These are phyloP conservation scores for Salmacisia buchloeana DNA, from an alignment of 1,284 basidiomycete genomes.

Conservation along the genomic window DNA sequence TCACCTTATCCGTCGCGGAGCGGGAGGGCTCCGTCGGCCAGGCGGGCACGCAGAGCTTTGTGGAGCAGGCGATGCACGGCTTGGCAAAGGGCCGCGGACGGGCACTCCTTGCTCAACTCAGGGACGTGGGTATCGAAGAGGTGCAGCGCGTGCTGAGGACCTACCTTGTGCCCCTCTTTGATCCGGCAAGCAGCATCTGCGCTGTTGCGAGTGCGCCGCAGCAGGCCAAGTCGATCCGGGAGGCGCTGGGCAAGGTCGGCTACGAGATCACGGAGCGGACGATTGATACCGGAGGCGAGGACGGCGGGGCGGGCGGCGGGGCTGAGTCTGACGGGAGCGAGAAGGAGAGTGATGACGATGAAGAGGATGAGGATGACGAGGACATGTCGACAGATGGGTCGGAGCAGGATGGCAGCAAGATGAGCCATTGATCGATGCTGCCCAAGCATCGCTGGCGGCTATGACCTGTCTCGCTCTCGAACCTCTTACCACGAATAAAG, in stretches of 20 bases:
- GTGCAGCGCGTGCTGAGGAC: slow-evolving; percentile 65
- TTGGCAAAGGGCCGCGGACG: slow-evolving; percentile 37
- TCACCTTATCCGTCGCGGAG: slow-evolving; percentile 77
- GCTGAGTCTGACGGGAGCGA: slow-evolving; percentile 7
- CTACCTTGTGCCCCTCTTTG: slow-evolving; percentile 83
- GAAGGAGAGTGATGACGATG: slow-evolving; percentile 15
- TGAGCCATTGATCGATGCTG: neutral
- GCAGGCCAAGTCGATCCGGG: slow-evolving; percentile 69
- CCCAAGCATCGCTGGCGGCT: neutral
- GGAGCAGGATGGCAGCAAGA: neutral
- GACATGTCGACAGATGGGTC: too few species aligned
- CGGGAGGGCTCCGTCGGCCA: slow-evolving; percentile 74
- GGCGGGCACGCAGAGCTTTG: slow-evolving; percentile 60
- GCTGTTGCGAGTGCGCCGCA: slow-evolving; percentile 76
- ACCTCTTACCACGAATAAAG: too few species aligned
- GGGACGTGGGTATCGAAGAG: slow-evolving; percentile 70
- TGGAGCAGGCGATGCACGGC: slow-evolving; percentile 31
- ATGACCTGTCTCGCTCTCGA: too few species aligned
- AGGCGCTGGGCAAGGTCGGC: slow-evolving; percentile 63
- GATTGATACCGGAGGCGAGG: slow-evolving; percentile 59
- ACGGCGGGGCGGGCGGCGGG: slow-evolving; percentile 15
- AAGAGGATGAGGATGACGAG: slow-evolving; percentile 5
- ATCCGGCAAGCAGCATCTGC: slow-evolving; percentile 68
- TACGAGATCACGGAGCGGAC: slow-evolving; percentile 72
- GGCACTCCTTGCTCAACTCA: slow-evolving; percentile 12